phyloP scores from a whole-genome alignment of 2,329 filamentous ascomycete genomes.

The Seiridium unicorne region DNA sequence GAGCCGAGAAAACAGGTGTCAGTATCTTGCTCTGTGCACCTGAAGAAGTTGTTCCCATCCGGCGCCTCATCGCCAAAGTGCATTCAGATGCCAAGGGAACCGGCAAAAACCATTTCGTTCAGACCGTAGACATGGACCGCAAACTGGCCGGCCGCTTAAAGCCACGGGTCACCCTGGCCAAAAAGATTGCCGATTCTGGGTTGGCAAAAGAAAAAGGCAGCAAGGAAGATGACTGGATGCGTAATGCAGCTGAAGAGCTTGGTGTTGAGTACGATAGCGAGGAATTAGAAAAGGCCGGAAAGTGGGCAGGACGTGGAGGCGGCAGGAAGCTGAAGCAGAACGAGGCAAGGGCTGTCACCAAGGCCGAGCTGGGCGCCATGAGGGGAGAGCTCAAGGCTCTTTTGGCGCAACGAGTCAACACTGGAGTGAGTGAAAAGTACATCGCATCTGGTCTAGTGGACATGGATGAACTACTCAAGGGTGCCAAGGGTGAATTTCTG shows the following conservation, averaged over 20 bases:
- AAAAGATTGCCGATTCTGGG: constrained; percentile 77
- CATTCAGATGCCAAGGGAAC: constrained; percentile 60
- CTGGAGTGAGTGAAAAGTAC: constrained; percentile 78
- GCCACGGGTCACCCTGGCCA: constrained; percentile 76
- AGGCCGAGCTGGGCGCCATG: constrained; percentile 69
- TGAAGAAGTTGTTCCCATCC: constrained; percentile 83
- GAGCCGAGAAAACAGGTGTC: constrained; percentile 72
- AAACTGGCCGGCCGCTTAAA: constrained; percentile 75
- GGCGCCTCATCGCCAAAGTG: constrained; percentile 82
- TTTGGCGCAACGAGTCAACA: constrained; percentile 73
- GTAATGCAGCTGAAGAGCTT: constrained; percentile 82
- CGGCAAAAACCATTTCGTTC: constrained; percentile 65
- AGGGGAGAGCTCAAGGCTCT: constrained; percentile 71
- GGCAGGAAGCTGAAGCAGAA: constrained; percentile 74
- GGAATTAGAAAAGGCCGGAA: constrained; percentile 68
- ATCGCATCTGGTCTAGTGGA: constrained; percentile 83
- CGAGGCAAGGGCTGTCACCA: constrained; percentile 64
- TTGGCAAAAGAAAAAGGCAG: constrained; percentile 85
- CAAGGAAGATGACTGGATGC: constrained; percentile 82
- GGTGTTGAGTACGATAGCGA: constrained; percentile 93
- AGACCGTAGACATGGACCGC: constrained; percentile 79
- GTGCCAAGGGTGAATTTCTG: constrained; percentile 66
- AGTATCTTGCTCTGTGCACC: constrained; percentile 88
- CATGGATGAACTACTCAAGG: constrained; percentile 66
- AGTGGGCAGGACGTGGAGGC: constrained; percentile 66